These are phyloP conservation scores for Phytophthora pinifolia DNA, from an alignment of 352 stramenopile genomes.

Conservation along the genomic window DNA sequence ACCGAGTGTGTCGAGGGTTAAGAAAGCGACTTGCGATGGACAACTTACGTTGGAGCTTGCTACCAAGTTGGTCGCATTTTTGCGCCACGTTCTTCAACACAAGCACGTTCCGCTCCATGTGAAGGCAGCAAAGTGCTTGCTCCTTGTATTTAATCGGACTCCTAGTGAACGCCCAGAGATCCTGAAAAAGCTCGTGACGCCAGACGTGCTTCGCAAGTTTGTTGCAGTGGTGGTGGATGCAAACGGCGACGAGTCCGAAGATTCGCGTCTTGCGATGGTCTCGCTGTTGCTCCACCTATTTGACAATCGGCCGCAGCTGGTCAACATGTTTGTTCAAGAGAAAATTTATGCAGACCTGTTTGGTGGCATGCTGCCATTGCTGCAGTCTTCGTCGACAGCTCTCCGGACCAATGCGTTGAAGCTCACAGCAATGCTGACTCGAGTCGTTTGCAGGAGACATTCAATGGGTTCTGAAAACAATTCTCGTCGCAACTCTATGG, in stretches of 20 bases:
- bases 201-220: slow-evolving; percentile 56
- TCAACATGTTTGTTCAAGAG: slow-evolving; percentile 58
- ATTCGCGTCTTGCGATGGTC: slow-evolving; percentile 64
- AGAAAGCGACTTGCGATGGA: slow-evolving; percentile 19
- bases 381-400: slow-evolving; percentile 42
- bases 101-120: slow-evolving; percentile 61
- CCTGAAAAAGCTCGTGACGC: slow-evolving; percentile 45
- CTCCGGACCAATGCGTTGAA: slow-evolving; percentile 53
- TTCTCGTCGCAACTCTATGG: slow-evolving; percentile 7
- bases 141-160: slow-evolving; percentile 55
- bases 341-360: slow-evolving; percentile 65
- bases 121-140: slow-evolving; percentile 68
- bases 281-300: slow-evolving; percentile 70
- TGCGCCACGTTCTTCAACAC: slow-evolving; percentile 54
- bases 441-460: slow-evolving; percentile 51
- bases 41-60: slow-evolving; percentile 46
- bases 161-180: slow-evolving; percentile 32
- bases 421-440: slow-evolving; percentile 52
- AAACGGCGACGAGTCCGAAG: slow-evolving; percentile 58
- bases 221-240: slow-evolving; percentile 49
- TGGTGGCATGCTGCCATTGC: slow-evolving; percentile 43
- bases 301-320: slow-evolving; percentile 49
- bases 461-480: slow-evolving; percentile 15
- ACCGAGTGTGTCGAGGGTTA: not conserved
- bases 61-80: slow-evolving; percentile 41